phyloP scores from a whole-genome alignment of 495 filamentous ascomycete species.

The Tuber umbilicatum region DNA sequence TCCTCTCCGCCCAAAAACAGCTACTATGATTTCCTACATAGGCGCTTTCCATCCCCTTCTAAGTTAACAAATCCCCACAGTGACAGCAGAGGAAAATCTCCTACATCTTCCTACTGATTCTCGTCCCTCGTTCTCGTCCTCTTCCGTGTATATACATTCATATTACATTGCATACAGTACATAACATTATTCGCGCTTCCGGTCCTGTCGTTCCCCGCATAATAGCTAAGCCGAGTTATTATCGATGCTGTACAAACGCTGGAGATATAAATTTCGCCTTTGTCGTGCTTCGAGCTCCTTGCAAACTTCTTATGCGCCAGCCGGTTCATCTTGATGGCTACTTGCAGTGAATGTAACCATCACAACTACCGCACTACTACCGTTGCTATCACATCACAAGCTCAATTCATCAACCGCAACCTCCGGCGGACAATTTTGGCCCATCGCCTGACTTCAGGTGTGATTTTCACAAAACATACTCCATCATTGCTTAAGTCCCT shows the following conservation, averaged over 20 bases:
- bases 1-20: neutral
- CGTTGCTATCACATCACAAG: neutral
- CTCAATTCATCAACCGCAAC: neutral
- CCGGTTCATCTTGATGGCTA: neutral
- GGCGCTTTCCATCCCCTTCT: neutral
- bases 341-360: constrained; percentile 3
- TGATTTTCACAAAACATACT: neutral
- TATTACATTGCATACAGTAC: constrained; percentile 2
- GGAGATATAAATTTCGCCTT: constrained; percentile 3
- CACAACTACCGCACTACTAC: neutral
- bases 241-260: constrained; percentile 1
- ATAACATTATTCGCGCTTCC: constrained; percentile 3
- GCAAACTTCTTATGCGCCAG: neutral
- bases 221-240: neutral
- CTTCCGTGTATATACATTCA: neutral
- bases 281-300: neutral
- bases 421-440: neutral
- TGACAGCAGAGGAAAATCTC: neutral
- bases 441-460: neutral
- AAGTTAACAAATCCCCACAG: neutral
- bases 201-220: constrained; percentile 1
- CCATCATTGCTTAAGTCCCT: neutral
- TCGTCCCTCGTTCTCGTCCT: neutral
- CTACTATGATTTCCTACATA: neutral
- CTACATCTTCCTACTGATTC: neutral